Evolutionary conservation across 2,329 filamentous ascomycete species (phyloP).

Genomic region (Cordyceps cicadae): DNA sequence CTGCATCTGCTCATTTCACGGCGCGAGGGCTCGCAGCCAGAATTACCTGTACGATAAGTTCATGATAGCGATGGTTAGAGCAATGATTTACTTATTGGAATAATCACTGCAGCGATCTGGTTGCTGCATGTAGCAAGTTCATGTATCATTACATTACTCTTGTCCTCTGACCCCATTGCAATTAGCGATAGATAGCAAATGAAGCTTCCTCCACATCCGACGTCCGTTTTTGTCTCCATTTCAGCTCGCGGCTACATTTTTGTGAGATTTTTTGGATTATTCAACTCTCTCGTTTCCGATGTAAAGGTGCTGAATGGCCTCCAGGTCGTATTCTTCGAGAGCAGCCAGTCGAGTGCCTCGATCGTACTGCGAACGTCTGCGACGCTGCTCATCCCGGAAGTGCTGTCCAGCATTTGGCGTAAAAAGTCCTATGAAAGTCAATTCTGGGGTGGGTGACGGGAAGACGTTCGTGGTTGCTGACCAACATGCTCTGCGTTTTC

Average conservation of each 20-base stretch:
- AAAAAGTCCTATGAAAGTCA: constrained; percentile 54
- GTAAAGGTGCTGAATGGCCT: constrained; percentile 35
- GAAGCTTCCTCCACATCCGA: not conserved
- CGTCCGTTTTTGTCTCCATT: not conserved
- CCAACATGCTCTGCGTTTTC: constrained; percentile 82
- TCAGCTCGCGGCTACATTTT: constrained; percentile 7
- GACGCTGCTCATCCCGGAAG: constrained; percentile 66
- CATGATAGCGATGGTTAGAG: not conserved
- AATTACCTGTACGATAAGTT: not conserved
- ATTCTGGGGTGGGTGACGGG: not conserved
- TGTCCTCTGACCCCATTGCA: not conserved
- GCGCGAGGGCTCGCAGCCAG: not conserved
- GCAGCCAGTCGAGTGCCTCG: constrained; percentile 68
- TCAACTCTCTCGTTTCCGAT: constrained; percentile 11
- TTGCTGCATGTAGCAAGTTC: constrained; percentile 6
- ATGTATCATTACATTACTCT: constrained; percentile 5
- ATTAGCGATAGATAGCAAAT: constrained; percentile 10
- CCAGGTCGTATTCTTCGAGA: constrained; percentile 53
- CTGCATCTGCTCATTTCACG: not conserved
- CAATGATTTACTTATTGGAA: not conserved
- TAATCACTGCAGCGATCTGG: not conserved
- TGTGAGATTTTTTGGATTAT: not conserved
- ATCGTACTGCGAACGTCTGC: constrained; percentile 70
- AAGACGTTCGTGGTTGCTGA: constrained; percentile 32
- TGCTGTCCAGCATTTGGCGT: constrained; percentile 70